phyloP scores from a whole-genome alignment of 768 basidiomycete species.

The Megacollybia marginata region DNA sequence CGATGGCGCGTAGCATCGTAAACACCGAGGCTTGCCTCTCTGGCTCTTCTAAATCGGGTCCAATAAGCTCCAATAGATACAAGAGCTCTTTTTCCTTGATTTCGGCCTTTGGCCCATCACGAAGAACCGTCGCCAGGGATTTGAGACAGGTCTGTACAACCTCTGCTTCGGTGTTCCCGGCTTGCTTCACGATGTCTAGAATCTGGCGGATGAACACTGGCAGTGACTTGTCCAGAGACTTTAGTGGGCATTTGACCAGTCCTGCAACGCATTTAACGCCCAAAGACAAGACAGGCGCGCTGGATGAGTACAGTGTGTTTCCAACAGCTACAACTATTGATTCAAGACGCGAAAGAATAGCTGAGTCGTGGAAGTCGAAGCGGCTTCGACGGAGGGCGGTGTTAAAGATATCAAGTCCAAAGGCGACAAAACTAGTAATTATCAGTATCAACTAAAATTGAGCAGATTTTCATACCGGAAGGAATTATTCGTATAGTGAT shows the following conservation, averaged over 20 bases:
- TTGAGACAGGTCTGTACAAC: slow-evolving; percentile 84
- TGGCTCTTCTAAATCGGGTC: slow-evolving; percentile 88
- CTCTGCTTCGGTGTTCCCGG: slow-evolving; percentile 86
- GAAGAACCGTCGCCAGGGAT: slow-evolving; percentile 78
- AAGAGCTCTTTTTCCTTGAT: slow-evolving; percentile 87
- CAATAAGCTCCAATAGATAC: slow-evolving; percentile 77
- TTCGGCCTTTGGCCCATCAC: slow-evolving; percentile 76
- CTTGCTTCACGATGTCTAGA: slow-evolving; percentile 71
- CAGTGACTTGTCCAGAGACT: slow-evolving; percentile 63
- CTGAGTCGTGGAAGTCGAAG: slow-evolving; percentile 74
- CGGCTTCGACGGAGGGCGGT: slow-evolving; percentile 80
- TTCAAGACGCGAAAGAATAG: slow-evolving; percentile 77
- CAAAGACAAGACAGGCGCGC: slow-evolving; percentile 63
- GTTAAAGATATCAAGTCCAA: slow-evolving; percentile 88
- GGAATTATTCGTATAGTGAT: slow-evolving; percentile 82
- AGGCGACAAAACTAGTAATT: slow-evolving; percentile 65
- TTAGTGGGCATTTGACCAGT: slow-evolving; percentile 79
- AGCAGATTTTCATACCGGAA: slow-evolving; percentile 50
- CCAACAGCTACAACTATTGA: slow-evolving; percentile 84
- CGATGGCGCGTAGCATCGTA: slow-evolving; percentile 81
- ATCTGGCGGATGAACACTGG: slow-evolving; percentile 82
- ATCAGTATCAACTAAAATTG: slow-evolving; percentile 2
- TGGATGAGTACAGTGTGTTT: slow-evolving; percentile 84
- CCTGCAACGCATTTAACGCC: slow-evolving; percentile 76
- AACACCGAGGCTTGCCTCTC: slow-evolving; percentile 82